Conservation (phyloP, 2,329 filamentous ascomycete species). For the Pestalotiopsis sp. region DNA sequence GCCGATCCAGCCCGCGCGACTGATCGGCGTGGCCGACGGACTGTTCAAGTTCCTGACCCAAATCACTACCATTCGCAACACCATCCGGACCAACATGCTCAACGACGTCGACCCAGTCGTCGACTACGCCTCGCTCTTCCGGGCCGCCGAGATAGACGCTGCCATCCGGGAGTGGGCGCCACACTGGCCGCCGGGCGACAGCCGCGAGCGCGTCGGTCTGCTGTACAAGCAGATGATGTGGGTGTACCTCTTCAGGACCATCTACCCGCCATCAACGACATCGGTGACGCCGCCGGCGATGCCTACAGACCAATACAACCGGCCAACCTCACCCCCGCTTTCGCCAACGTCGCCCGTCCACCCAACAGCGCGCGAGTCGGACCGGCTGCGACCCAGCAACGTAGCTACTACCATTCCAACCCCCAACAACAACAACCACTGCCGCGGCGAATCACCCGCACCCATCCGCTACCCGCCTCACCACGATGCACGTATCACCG, state of each 20-base stretch:
- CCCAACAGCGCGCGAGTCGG: slow-evolving; percentile 12
- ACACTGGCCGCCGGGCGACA: slow-evolving; percentile 56
- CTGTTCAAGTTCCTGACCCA: slow-evolving; percentile 77
- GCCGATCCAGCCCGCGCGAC: slow-evolving; percentile 49
- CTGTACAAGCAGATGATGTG: slow-evolving; percentile 68
- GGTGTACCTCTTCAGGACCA: slow-evolving; percentile 63
- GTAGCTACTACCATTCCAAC: background rate
- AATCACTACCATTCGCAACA: slow-evolving; percentile 75
- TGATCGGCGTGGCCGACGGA: slow-evolving; percentile 81
- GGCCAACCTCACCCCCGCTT: slow-evolving; percentile 17
- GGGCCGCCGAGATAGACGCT: slow-evolving; percentile 73
- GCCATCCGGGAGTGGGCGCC: slow-evolving; percentile 76
- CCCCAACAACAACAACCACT: slow-evolving; percentile 11
- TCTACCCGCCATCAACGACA: slow-evolving; percentile 51
- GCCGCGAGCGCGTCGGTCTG: slow-evolving; percentile 54
- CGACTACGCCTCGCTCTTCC: slow-evolving; percentile 71
- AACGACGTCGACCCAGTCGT: slow-evolving; percentile 65
- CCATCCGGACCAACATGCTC: slow-evolving; percentile 67
- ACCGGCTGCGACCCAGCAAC: slow-evolving; percentile 27
- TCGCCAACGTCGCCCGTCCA: slow-evolving; percentile 20
- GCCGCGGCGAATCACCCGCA: slow-evolving; percentile 41
- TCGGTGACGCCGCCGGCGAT: slow-evolving; percentile 14
- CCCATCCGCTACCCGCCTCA: slow-evolving; percentile 47
- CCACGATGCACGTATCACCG: slow-evolving; percentile 51
- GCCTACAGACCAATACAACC: slow-evolving; percentile 12